Conservation (phyloP, 352 stramenopile species). For the Pythium biforme region DNA sequence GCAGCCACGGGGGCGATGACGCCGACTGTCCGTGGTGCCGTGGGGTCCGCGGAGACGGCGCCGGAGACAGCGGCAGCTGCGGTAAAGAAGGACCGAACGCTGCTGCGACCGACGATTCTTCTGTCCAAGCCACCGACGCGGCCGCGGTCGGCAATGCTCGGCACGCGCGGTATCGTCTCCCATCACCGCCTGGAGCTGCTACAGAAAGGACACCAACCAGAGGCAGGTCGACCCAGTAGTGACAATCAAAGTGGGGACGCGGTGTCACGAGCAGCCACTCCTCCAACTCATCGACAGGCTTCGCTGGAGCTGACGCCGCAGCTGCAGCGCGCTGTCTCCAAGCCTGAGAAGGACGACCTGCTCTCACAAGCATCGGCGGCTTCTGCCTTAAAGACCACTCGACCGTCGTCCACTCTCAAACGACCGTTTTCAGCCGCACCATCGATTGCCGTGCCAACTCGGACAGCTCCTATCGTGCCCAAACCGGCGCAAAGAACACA, state of each 20-base stretch:
- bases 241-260: constrained; percentile 2
- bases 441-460: neutral
- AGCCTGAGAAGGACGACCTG: neutral
- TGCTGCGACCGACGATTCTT: constrained; percentile 12
- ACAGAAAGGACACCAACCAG: neutral
- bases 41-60: neutral
- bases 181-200: constrained; percentile 17
- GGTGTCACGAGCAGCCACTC: neutral
- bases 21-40: no score
- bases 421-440: constrained; percentile 20
- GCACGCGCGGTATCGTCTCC: constrained; percentile 9
- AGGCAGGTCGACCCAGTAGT: neutral
- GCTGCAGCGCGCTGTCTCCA: constrained; percentile 1
- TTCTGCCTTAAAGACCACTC: neutral
- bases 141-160: constrained; percentile 18
- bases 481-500: neutral
- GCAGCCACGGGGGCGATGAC: constrained; percentile 1
- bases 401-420: constrained; percentile 4
- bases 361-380: neutral
- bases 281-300: neutral
- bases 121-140: constrained; percentile 26
- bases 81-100: neutral
- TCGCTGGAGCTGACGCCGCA: neutral
- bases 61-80: no score
- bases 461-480: neutral